Evolutionary conservation across 2,329 filamentous ascomycete genomes (phyloP), one percentile per base, ranked within the genome.

Genomic region (Penicillium sp.): DNA sequence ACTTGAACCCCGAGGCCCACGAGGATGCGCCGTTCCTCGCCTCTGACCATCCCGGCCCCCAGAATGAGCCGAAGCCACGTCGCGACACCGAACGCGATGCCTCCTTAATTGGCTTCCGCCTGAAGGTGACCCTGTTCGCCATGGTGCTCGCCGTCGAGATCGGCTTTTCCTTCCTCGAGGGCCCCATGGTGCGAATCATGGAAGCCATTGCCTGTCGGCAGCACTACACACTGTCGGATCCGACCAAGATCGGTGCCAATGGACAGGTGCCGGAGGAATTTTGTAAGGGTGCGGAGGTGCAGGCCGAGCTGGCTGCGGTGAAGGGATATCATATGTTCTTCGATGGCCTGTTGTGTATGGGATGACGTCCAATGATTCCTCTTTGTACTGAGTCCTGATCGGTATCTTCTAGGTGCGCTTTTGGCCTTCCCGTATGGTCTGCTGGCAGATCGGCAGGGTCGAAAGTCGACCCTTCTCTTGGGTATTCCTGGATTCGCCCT

Each of bases 281-380:
- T 45, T 75, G 72, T 52, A 75, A 75, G 56, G 54, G 67, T n/a
- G 62, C 67, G 20, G 60, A 60, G 28, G 62, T 75, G 13, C 71
- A 74, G 47, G 61, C 69, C 31, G 65, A 70, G 50, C 46, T 74
- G 47, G 71, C 71, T 1, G 67, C 68, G 36, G 67, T 75, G 9
- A 71, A 73, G 45, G 71, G 69, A 2, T 71, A 70, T 56, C 63
- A 67, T 51, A 69, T 70, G 43, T 69, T 70, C 37, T 73, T 72
- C 42, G 68, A 72, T 48, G 67, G 64, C 3, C 41, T 65, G 18
- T 42, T 65, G 25, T 63, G 64, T 64, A 60, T 27, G 59, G 47
- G 32, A n/a, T 3, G 11, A 13, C 6, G 6, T 15, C 12, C 13
- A n/a, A 10, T 17, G 13, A 12, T 17, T 35, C 11, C 12, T 12